phyloP scores from a whole-genome alignment of 441 rosid genomes.

The Kokia cookei region DNA sequence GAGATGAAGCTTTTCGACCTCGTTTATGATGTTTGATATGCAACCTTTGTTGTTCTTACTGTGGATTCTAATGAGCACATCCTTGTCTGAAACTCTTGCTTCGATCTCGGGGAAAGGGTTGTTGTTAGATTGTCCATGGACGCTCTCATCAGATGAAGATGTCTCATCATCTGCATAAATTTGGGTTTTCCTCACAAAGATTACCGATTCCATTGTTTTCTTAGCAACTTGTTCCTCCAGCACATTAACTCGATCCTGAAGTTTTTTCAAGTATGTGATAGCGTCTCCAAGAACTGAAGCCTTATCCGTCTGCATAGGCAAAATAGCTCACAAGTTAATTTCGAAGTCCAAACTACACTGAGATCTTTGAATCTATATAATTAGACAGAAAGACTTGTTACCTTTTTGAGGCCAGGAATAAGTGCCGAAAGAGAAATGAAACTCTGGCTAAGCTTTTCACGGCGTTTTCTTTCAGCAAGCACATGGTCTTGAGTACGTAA shows the following conservation, averaged over 20 bases:
- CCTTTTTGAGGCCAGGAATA: constrained; percentile 60
- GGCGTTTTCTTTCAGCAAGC: constrained; percentile 57
- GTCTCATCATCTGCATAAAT: constrained; percentile 32
- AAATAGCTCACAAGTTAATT: background rate
- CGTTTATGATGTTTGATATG: constrained; percentile 28
- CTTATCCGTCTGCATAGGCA: constrained; percentile 52
- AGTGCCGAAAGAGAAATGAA: constrained; percentile 49
- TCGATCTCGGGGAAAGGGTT: constrained; percentile 55
- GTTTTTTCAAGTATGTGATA: constrained; percentile 59
- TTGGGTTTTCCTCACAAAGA: constrained; percentile 50
- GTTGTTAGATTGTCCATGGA: constrained; percentile 10
- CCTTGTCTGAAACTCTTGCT: constrained; percentile 43
- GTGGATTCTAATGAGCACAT: constrained; percentile 52
- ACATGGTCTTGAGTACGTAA: constrained; percentile 38
- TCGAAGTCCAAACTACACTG: background rate
- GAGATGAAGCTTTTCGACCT: constrained; percentile 48
- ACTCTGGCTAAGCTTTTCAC: constrained; percentile 47
- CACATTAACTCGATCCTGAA: constrained; percentile 52
- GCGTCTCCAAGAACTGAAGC: constrained; percentile 79
- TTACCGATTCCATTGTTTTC: constrained; percentile 42
- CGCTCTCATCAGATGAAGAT: constrained; percentile 26
- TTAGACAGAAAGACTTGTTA: background rate
- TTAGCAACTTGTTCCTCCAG: constrained; percentile 50
- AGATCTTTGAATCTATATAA: background rate
- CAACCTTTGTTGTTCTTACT: constrained; percentile 48